Base-by-base conservation (phyloP, 768 basidiomycete species). In the Mycena floridula region DNA sequence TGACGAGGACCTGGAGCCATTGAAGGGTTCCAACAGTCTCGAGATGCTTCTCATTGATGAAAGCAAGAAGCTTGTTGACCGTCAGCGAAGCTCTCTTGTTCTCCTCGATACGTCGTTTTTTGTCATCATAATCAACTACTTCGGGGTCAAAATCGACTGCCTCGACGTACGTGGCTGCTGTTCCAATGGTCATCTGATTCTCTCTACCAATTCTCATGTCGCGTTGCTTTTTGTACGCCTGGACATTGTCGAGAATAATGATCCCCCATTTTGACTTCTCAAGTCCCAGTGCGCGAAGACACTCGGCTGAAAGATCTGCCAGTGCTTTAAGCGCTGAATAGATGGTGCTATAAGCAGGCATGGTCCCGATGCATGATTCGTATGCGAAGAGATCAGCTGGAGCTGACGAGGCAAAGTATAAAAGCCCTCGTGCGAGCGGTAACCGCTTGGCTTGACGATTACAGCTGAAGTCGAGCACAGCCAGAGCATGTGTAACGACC, bases 201-300 rank as follows among this genome's bases (percentile, higher is more conserved):
- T 59, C 55, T 2, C 54, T 53, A 0, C 64, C 64, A 42, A 64
- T 56, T 7, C 53, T 58, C 8, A 39, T 22, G 27, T 66, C 64
- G 1, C 58, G 47, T 37, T 60, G 59, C 6, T 40, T 9, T 4
- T 40, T 28, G 35, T 63, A 62, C 23, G 60, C 54, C 37, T 65
- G 65, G 2, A 62, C 56, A 45, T 59, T 69, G 46, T 64, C 61
- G 5, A 61, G 45, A 16, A 59, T 23, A 13, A 55, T 30, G 2
- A 45, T 45, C 15, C 48, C 54, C 28, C 48, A 49, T 35, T 28
- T 49, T 16, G 8, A 32, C 6, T 50, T 50, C 40, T 60, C 46
- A 3, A 22, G n/a, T 0, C 54, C 58, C 18, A 50, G 46, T 3
- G 25, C 37, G 1, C 38, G 15, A 0, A 50, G 54, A 1, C 49